Conservation (phyloP, 2,329 filamentous ascomycete species). For the Colletotrichum cordylinicola region DNA sequence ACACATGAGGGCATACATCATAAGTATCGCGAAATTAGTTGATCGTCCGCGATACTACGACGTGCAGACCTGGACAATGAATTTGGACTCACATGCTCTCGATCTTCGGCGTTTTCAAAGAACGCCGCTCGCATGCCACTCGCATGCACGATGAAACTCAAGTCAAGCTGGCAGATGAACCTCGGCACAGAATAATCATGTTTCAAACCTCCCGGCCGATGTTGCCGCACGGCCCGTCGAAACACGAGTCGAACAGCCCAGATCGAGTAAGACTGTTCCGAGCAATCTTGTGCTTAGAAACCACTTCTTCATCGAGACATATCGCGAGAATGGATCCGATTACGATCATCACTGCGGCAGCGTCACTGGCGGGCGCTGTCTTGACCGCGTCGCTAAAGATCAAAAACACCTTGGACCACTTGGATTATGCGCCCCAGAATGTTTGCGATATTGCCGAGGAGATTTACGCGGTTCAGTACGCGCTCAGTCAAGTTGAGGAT, state of each 20-base stretch:
- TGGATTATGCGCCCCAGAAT: conserved; percentile 11
- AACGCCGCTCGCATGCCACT: not conserved
- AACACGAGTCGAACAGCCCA: not conserved
- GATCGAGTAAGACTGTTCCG: not conserved
- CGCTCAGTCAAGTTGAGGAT: conserved; percentile 10
- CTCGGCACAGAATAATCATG: not conserved
- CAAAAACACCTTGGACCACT: conserved; percentile 7
- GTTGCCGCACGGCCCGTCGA: not conserved
- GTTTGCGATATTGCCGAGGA: conserved; percentile 15
- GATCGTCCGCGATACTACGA: not conserved
- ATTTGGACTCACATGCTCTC: not conserved
- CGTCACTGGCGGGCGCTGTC: conserved; percentile 10
- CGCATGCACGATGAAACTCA: not conserved
- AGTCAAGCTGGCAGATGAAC: not conserved
- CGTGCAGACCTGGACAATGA: not conserved
- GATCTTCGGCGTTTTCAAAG: not conserved
- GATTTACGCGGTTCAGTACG: conserved; percentile 12
- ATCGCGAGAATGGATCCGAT: conserved; percentile 33
- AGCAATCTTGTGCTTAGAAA: not conserved
- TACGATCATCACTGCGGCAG: conserved; percentile 14
- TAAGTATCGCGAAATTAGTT: fast-evolving
- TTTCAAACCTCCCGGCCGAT: not conserved
- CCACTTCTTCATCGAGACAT: too few species aligned
- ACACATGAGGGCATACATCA: too few species aligned
- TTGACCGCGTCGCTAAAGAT: conserved; percentile 14